Base-by-base conservation (phyloP, 2,329 filamentous ascomycete species). In the Cordyceps militaris region DNA sequence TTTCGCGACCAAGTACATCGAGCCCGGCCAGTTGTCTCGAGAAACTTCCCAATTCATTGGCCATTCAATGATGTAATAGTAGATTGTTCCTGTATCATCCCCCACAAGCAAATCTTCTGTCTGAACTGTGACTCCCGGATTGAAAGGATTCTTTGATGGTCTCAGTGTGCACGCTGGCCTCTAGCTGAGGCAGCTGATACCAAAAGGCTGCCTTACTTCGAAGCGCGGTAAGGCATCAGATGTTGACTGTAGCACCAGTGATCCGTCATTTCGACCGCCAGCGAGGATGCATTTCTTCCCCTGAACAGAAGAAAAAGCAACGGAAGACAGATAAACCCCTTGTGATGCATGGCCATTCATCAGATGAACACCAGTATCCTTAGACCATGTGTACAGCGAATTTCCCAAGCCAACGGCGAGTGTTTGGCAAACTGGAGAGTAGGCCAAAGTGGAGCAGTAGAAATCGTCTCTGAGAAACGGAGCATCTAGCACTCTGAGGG, bases 1-100 rank as follows among this genome's bases (percentile, higher is more conserved):
- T 62, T 86, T 85, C 23, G 88, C 86, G 53, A 96, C 75, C 24
- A 97, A 76, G 1, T 82, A 89, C 76, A 96, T 86, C 34, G 85
- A 80, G 14, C 92, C 91, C 30, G 84, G 80, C 89, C 90, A 96
- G 52, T 80, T 82, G 67, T 87, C 82, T 6, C 75, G 74, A 55
- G 74, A 71, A 8, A 89, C 78, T 65, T 89, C 85, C 73, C 79
- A 84, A 42, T 79, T 72, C 51, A 79, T 73, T 4, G 85, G 83
- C 92, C 93, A 97, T 70, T 97, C 92, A 9, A 99, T 78, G 1
- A 87, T 82, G 72, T 97, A 99, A 67, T 95, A 91, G 71, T 91
- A 94, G 3, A 97, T 76, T 58, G 86, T 85, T 0, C 94, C 94
- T 32, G 77, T 71, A 66, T 97, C 90, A 61, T 97, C 91, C 0